Conservation (phyloP, 2,329 filamentous ascomycete genomes). For the Blastomyces parvus region DNA sequence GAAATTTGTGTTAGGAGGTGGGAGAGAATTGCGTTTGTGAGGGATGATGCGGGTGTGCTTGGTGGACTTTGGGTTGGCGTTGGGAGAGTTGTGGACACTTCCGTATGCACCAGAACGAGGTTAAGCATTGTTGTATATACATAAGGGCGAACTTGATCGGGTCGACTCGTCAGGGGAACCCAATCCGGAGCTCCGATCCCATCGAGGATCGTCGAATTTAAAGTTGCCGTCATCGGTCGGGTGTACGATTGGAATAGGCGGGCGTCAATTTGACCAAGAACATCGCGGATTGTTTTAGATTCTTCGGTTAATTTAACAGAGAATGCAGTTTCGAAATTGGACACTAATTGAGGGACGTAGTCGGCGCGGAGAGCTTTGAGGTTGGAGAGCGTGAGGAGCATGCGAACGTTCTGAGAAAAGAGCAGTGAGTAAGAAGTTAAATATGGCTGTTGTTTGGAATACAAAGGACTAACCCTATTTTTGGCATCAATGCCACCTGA, state of each 20-base stretch:
- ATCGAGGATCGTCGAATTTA: slow-evolving; percentile 60
- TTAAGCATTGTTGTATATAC: slow-evolving; percentile 77
- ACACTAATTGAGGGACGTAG: slow-evolving; percentile 77
- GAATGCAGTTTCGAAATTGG: slow-evolving; percentile 88
- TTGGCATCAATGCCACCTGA: slow-evolving; percentile 45
- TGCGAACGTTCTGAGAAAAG: slow-evolving; percentile 63
- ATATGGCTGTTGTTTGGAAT: slow-evolving; percentile 64
- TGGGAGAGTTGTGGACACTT: slow-evolving; percentile 72
- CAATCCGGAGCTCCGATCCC: slow-evolving; percentile 65
- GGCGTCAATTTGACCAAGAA: slow-evolving; percentile 80
- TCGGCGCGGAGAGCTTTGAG: slow-evolving; percentile 72
- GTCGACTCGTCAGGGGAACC: slow-evolving; percentile 52
- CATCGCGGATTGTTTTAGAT: slow-evolving; percentile 80
- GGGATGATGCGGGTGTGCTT: slow-evolving; percentile 51
- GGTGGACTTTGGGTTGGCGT: slow-evolving; percentile 66
- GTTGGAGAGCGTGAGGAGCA: slow-evolving; percentile 89
- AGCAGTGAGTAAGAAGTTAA: slow-evolving; percentile 47
- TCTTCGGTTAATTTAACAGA: slow-evolving; percentile 91
- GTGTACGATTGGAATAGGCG: slow-evolving; percentile 91
- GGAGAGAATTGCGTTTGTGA: slow-evolving; percentile 73
- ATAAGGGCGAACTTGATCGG: slow-evolving; percentile 72
- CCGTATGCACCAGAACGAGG: slow-evolving; percentile 84
- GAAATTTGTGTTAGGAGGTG: slow-evolving; percentile 78
- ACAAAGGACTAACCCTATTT: slow-evolving; percentile 40
- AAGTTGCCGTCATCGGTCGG: slow-evolving; percentile 58